Evolutionary conservation across 805 yeast species (phyloP).

Genomic region (Zygosaccharomyces kombuchaensis): DNA sequence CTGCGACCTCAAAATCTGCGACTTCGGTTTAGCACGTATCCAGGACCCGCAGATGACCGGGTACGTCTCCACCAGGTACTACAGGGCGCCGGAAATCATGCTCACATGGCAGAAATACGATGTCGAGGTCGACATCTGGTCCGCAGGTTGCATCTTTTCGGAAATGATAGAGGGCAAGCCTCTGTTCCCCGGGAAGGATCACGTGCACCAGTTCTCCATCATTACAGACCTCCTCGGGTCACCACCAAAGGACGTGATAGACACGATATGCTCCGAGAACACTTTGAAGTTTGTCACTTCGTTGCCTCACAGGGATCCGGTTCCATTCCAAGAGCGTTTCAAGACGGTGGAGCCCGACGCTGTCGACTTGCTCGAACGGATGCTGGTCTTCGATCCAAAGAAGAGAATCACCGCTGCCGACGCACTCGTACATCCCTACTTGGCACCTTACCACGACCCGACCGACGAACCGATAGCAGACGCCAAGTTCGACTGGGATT

Average conservation of each 20-base stretch:
- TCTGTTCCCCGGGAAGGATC: constrained; percentile 95
- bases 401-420: constrained; percentile 90
- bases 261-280: constrained; percentile 93
- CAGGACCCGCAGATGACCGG: constrained; percentile 99
- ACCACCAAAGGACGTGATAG: constrained; percentile 94
- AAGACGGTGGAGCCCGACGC: constrained; percentile 78
- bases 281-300: constrained; percentile 91
- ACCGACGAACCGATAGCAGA: constrained; percentile 94
- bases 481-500: constrained; percentile 94
- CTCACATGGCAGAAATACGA: constrained; percentile 97
- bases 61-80: constrained; percentile 91
- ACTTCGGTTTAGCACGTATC: constrained; percentile 91
- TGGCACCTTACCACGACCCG: constrained; percentile 95
- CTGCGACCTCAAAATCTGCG: constrained; percentile 88
- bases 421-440: constrained; percentile 83
- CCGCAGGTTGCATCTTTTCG: constrained; percentile 94
- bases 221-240: constrained; percentile 94
- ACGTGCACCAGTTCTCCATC: constrained; percentile 95
- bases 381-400: constrained; percentile 93
- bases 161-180: constrained; percentile 98
- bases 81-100: constrained; percentile 98
- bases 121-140: constrained; percentile 96
- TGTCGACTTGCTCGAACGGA: constrained; percentile 77
- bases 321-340: constrained; percentile 79
- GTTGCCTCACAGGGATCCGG: constrained; percentile 88